A percentile compares a stretch with the other conserved stretches of the same genome.
Conservation (phyloP, 805 yeast genomes). For the Ogataea saltuana region DNA sequence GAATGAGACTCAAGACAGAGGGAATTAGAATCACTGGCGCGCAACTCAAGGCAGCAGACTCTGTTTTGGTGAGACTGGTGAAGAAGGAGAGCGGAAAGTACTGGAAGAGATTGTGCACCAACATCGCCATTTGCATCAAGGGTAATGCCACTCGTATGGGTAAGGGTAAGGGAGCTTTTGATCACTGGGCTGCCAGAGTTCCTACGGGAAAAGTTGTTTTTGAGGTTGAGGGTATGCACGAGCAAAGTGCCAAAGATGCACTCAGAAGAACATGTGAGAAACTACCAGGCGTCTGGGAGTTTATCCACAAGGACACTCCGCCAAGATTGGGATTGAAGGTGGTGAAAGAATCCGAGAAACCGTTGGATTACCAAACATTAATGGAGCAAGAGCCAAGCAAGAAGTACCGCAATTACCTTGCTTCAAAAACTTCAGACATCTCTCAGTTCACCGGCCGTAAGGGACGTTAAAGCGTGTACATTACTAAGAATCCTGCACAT, state of each 20-base stretch:
- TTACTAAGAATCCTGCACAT: conserved; percentile 6
- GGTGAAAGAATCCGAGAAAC: conserved; percentile 46
- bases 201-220: conserved; percentile 93
- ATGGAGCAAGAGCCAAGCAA: conserved; percentile 63
- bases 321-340: conserved; percentile 72
- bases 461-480: conserved; percentile 7
- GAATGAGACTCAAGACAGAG: conserved; percentile 83
- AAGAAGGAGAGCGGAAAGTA: conserved; percentile 76
- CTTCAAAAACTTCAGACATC: conserved; percentile 54
- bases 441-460: conserved; percentile 37
- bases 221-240: conserved; percentile 79
- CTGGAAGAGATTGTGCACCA: conserved; percentile 79
- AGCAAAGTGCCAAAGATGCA: conserved; percentile 86
- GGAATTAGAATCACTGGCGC: conserved; percentile 85
- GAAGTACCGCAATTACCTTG: conserved; percentile 56
- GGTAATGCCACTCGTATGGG: conserved; percentile 99
- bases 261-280: conserved; percentile 87
- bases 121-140: conserved; percentile 89
- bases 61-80: conserved; percentile 77
- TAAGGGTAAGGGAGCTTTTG: conserved; percentile 97
- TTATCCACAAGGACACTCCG: conserved; percentile 61
- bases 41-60: conserved; percentile 89
- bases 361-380: conserved; percentile 54
- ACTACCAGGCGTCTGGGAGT: conserved; percentile 90
- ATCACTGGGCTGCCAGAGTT: conserved; percentile 95